Percentiles rank a stretch among this genome's conserved stretches.
These are phyloP conservation scores for Meira miltonrushii DNA, from an alignment of 1,284 basidiomycete species.

Conservation along the genomic window DNA sequence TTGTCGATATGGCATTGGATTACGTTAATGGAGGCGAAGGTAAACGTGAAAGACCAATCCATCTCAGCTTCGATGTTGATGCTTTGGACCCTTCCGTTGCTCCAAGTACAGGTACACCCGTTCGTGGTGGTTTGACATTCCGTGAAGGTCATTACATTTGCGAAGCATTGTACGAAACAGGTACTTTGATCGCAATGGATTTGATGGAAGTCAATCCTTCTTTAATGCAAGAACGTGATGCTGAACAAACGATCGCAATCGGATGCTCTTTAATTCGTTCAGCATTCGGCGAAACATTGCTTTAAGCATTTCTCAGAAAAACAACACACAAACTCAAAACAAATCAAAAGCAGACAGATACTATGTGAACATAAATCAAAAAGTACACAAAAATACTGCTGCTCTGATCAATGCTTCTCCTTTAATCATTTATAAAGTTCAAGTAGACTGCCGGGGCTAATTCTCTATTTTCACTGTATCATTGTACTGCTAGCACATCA, in stretches of 20 bases:
- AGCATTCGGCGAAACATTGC: constrained; percentile 68
- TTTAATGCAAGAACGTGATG: constrained; percentile 64
- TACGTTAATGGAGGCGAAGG: constrained; percentile 69
- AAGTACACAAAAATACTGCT: too few relatives aligned
- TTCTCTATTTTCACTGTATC: too few relatives aligned
- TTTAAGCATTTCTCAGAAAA: neutral
- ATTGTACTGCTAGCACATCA: too few relatives aligned
- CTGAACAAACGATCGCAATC: constrained; percentile 81
- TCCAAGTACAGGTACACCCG: constrained; percentile 89
- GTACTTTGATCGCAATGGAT: constrained; percentile 73
- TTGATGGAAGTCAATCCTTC: constrained; percentile 91
- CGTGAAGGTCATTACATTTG: constrained; percentile 90
- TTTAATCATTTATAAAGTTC: too few relatives aligned
- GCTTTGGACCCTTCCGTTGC: constrained; percentile 78
- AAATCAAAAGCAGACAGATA: neutral
- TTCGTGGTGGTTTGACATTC: constrained; percentile 91
- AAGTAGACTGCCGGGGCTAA: too few relatives aligned
- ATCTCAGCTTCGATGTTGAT: constrained; percentile 95
- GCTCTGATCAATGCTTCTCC: too few relatives aligned
- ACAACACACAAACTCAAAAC: neutral
- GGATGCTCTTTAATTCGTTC: constrained; percentile 87
- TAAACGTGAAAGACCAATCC: constrained; percentile 67
- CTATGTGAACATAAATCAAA: too few relatives aligned
- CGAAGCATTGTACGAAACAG: constrained; percentile 89
- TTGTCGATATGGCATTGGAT: constrained; percentile 92